Evolutionary conservation across 2,329 filamentous ascomycete species (phyloP).

Genomic region (Didymella lethalis): DNA sequence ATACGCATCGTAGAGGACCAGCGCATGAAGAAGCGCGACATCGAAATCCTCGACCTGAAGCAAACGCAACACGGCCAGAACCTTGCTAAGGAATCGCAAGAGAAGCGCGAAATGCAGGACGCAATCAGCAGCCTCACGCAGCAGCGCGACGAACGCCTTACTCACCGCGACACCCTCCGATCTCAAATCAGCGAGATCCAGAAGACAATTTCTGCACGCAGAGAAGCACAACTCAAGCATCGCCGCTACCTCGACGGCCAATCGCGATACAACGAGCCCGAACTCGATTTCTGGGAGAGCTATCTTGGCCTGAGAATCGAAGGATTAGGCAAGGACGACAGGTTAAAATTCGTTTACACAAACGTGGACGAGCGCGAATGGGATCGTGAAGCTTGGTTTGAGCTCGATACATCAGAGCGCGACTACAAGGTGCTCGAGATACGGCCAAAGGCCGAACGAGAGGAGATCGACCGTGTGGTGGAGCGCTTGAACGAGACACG

Average conservation of each 20-base stretch:
- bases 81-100: slow-evolving; percentile 77
- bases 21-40: slow-evolving; percentile 85
- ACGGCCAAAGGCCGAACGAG: slow-evolving; percentile 80
- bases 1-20: slow-evolving; percentile 74
- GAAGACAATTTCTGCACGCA: slow-evolving; percentile 70
- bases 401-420: slow-evolving; percentile 79
- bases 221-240: slow-evolving; percentile 76
- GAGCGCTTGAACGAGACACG: slow-evolving; percentile 83
- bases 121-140: slow-evolving; percentile 65
- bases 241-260: slow-evolving; percentile 81
- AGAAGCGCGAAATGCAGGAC: slow-evolving; percentile 70
- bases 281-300: slow-evolving; percentile 94
- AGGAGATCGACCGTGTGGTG: slow-evolving; percentile 77
- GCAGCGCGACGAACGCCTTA: slow-evolving; percentile 63
- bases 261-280: slow-evolving; percentile 86
- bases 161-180: slow-evolving; percentile 64
- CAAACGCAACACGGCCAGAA: slow-evolving; percentile 74
- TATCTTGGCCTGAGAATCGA: slow-evolving; percentile 90
- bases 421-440: slow-evolving; percentile 87
- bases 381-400: slow-evolving; percentile 92
- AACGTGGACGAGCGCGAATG: slow-evolving; percentile 87
- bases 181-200: slow-evolving; percentile 70
- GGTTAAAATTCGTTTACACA: slow-evolving; percentile 87
- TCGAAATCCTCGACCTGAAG: slow-evolving; percentile 81
- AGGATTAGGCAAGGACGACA: slow-evolving; percentile 82